phyloP scores from a whole-genome alignment of 192 early-diverging fungal genomes.

The Haplosporangium gracile region DNA sequence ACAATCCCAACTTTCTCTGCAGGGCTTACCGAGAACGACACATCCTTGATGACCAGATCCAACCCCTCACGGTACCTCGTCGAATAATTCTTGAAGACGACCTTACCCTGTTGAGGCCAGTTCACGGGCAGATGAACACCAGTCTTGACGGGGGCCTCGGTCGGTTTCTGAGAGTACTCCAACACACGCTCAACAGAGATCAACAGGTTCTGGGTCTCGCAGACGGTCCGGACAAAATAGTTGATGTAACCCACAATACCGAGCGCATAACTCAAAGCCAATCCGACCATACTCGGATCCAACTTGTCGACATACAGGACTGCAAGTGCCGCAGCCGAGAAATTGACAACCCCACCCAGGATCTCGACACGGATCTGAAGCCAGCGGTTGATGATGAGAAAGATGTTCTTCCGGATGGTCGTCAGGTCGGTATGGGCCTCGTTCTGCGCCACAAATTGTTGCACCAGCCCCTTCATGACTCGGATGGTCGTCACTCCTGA shows the following conservation, averaged over 20 bases:
- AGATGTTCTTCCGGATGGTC: background rate
- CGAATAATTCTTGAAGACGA: constrained; percentile 80
- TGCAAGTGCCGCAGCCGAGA: constrained; percentile 79
- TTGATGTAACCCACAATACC: constrained; percentile 78
- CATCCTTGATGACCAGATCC: constrained; percentile 79
- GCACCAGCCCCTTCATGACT: constrained; percentile 68
- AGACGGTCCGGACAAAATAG: constrained; percentile 77
- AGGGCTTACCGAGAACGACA: constrained; percentile 60
- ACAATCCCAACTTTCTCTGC: constrained; percentile 83
- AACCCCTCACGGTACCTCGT: constrained; percentile 84
- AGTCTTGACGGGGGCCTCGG: constrained; percentile 80
- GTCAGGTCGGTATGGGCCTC: background rate
- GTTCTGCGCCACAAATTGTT: constrained; percentile 9
- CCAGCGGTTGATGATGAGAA: constrained; percentile 78
- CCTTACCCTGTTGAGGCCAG: constrained; percentile 83
- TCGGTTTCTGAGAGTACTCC: constrained; percentile 82
- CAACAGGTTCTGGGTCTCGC: constrained; percentile 80
- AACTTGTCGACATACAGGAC: constrained; percentile 68
- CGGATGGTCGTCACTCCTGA: constrained; percentile 70
- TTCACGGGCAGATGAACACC: constrained; percentile 56
- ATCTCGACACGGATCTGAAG: constrained; percentile 60
- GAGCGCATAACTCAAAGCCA: constrained; percentile 83
- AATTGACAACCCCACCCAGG: constrained; percentile 75
- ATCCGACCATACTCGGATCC: constrained; percentile 78
- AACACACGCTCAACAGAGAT: constrained; percentile 83